Evolutionary conservation across 2,329 filamentous ascomycete genomes (phyloP).

Genomic region (Tothia fuscella): DNA sequence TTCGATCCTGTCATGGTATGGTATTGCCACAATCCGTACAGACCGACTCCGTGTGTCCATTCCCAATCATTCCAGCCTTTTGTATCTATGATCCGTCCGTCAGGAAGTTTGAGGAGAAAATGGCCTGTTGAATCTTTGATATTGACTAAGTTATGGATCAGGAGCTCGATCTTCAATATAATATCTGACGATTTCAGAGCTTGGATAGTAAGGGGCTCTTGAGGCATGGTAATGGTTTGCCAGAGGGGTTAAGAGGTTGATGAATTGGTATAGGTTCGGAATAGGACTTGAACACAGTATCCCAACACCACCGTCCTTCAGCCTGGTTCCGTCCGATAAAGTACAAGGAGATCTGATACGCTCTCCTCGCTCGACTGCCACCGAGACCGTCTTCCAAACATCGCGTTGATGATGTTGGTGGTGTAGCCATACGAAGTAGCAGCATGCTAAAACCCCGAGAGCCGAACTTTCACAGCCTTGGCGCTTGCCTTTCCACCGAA

Average conservation of each 20-base stretch:
- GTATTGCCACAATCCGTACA: slow-evolving; percentile 76
- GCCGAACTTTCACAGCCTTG: not conserved
- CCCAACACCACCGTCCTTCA: no score
- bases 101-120: slow-evolving; percentile 57
- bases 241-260: no score
- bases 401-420: no score
- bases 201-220: slow-evolving; percentile 1
- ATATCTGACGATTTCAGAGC: slow-evolving; percentile 2
- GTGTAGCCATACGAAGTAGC: no score
- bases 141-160: slow-evolving; percentile 65
- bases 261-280: no score
- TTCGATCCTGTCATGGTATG: slow-evolving; percentile 57
- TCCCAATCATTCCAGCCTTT: slow-evolving; percentile 80
- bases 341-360: no score
- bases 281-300: no score
- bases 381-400: no score
- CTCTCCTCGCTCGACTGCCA: no score
- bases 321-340: no score
- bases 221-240: slow-evolving; percentile 3
- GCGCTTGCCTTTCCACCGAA: not conserved
- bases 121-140: slow-evolving; percentile 65
- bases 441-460: no score
- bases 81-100: slow-evolving; percentile 68
- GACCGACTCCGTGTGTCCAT: slow-evolving; percentile 65
- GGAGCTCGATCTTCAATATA: slow-evolving; percentile 42